phyloP scores from a whole-genome alignment of 164 flowering plant species.

The Taxillus chinensis region DNA sequence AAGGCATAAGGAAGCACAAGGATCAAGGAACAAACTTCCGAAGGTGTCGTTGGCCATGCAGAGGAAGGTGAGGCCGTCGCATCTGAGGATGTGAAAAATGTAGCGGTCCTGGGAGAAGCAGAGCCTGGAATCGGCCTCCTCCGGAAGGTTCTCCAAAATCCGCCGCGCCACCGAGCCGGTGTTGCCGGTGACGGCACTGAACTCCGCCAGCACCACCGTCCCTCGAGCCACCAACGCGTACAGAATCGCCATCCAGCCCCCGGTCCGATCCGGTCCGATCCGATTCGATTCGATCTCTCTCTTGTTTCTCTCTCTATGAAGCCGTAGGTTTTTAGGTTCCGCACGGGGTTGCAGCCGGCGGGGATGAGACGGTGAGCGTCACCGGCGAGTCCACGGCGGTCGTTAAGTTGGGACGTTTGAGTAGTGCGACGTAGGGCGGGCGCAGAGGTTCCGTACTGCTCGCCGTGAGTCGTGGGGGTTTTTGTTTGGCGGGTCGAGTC shows the following conservation, averaged over 20 bases:
- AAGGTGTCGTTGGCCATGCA: conserved; percentile 97
- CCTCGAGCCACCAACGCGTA: conserved; percentile 88
- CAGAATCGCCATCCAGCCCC: conserved; percentile 62
- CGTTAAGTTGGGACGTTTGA: too few species aligned
- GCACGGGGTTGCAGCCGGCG: background rate
- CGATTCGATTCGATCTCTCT: background rate
- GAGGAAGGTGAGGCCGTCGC: conserved; percentile 72
- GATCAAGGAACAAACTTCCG: conserved; percentile 52
- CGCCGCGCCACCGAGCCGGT: conserved; percentile 77
- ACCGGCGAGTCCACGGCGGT: background rate
- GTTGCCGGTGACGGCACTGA: conserved; percentile 91
- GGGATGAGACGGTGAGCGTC: background rate
- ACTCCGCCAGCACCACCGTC: conserved; percentile 78
- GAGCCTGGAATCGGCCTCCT: conserved; percentile 58
- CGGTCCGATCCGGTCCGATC: background rate
- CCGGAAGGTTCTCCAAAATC: conserved; percentile 72
- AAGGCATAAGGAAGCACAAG: background rate
- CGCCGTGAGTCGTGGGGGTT: too few species aligned
- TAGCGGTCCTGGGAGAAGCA: conserved; percentile 94
- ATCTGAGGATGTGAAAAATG: conserved; percentile 76
- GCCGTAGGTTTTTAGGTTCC: background rate
- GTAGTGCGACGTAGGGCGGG: too few species aligned
- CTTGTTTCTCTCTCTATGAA: background rate
- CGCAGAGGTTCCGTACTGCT: too few species aligned
- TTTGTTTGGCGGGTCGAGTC: too few species aligned